A percentile compares a stretch with the other conserved stretches of the same genome.
These are phyloP conservation scores for Monilinia laxa DNA, from an alignment of 2,329 filamentous ascomycete genomes.

Conservation along the genomic window DNA sequence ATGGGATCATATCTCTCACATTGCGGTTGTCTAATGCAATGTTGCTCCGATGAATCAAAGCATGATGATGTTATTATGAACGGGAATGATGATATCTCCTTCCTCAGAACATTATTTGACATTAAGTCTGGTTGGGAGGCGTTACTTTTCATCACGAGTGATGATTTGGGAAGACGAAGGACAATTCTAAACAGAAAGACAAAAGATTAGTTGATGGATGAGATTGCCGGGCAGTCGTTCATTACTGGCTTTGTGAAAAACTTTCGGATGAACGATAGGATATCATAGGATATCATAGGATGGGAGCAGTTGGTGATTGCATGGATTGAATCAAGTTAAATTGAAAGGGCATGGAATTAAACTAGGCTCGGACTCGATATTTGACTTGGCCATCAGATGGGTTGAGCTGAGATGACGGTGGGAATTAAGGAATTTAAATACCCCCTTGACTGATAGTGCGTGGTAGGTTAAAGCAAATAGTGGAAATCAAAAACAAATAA, in stretches of 20 bases:
- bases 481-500: not conserved
- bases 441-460: not conserved
- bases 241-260: not conserved
- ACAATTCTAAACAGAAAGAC: not conserved
- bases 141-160: not conserved
- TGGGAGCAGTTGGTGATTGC: not conserved
- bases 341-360: not conserved
- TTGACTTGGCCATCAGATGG: not conserved
- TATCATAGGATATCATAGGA: not conserved
- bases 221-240: not conserved
- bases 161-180: not conserved
- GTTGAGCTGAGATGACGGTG: not conserved
- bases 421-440: not conserved
- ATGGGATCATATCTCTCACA: not conserved
- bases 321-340: not conserved
- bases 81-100: not conserved
- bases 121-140: not conserved
- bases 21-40: constrained; percentile 9
- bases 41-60: not conserved
- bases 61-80: constrained; percentile 9
- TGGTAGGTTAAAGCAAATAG: not conserved
- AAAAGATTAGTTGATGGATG: not conserved
- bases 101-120: not conserved
- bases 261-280: not conserved
- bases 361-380: not conserved